Evolutionary conservation across 2,329 filamentous ascomycete genomes (phyloP), one percentile per base, ranked within the genome.

Genomic region (Pseudogymnoascus sp.): DNA sequence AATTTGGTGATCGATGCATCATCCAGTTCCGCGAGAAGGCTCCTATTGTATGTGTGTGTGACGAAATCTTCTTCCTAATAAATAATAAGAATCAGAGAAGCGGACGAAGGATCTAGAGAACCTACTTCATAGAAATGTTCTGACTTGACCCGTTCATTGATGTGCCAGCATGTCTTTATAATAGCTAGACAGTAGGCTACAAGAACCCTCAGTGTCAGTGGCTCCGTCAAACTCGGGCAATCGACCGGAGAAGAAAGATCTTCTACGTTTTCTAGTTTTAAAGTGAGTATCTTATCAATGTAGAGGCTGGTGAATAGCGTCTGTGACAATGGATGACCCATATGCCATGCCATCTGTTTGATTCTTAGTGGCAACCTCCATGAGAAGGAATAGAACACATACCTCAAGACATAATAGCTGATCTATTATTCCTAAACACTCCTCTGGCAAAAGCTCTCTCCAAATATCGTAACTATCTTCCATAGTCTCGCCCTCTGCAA

Each of bases 291-390:
- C 59, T 86, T 86, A 70, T 97, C 93, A 63, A 97, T 84, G 74
- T 99, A 95, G 36, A 96, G 81, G 61, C 91, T 96, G 4, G 93
- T 97, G 73, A 97, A 92, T 1, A 99, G 78, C 0, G 95, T 97
- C 74, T 97, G 95, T 1, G 93, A 96, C 7, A 99, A 83, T 1
- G 95, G 92, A 72, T 96, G 93, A n/a, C 96, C 95, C 69, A 91
- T 86, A 73, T 97, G 92, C 93, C 96, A 99, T 66, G 92, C 91
- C 85, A 96, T 96, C 88, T 95, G 71, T 25, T 36, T 60, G 12
- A 40, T 34, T n/a, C 31, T 67, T 59, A 69, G 65, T 38, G 12
- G 3, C 23, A 50, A 8, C 16, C n/a, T 42, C n/a, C 21, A 40
- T n/a, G 23, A 42, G 7, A 18, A 25, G 37, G 14, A 64, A 21